Base-by-base conservation (phyloP, 2,329 filamentous ascomycete species). In the Dendryphion nanum region DNA sequence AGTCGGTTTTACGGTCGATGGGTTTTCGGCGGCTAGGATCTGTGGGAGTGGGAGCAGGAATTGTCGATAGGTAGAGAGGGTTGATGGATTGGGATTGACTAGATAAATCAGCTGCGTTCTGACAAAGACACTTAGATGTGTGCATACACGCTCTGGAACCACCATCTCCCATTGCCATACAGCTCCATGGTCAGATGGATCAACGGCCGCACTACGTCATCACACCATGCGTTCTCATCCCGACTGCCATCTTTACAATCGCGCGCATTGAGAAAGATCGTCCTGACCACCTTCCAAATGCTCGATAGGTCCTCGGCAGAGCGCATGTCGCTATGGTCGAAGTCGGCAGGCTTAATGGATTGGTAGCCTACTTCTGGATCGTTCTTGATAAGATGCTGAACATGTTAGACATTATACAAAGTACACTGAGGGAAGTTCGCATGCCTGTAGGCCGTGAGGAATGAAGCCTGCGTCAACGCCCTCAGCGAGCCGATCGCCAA, bases 71-170 rank as follows among this genome's bases (percentile, higher is more conserved):
- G 37, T 47, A 47, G 7, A 18, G 23, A 28, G 47, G 35, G 18
- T 43, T 18, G 26, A 47, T 49, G 33, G 8, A 41, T 45, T 49
- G 43, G 18, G 44, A 44, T 41, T 49, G 41, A 29, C 42, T 48
- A 10, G 7, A 14, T 15, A 30, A 16, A 15, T 30, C 15, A 30
- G 29, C 29, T 8, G 15, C 16, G 28, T 30, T 24, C 13, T 39
- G 16, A n/a, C n/a, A 8, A 26, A 41, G 37, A 13, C 21, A 26
- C 15, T 10, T 8, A 16, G 2, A 30, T 8, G 16, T 30, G 2
- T 30, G 16, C 29, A 17, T 30, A 50, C 42, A 50, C 41, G 41
- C 45, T 50, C 34, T 50, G 38, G 18, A 30, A 14, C 18, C 31
- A 31, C 19, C 30, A 48, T 28, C 42, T 43, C 13, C 12, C 32